Conservation (phyloP, 169 alveolate species). For the Cyclospora cayetanensis region DNA sequence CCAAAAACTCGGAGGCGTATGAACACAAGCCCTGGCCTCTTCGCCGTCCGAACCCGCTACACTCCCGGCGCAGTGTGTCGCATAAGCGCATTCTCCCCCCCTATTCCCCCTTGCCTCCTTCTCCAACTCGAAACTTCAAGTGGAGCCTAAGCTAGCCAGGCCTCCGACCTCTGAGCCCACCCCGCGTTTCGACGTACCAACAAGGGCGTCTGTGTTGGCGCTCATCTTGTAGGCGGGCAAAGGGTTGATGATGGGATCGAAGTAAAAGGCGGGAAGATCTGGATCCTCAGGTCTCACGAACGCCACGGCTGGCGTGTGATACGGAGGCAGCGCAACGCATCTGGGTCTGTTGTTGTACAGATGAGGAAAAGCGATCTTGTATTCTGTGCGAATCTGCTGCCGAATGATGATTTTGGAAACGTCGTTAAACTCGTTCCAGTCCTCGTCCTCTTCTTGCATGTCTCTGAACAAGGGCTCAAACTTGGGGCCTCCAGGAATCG, state of each 20-base stretch:
- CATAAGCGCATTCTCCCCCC: too few species aligned
- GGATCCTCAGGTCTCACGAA: conserved; percentile 95
- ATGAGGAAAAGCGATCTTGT: conserved; percentile 99
- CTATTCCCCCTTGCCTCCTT: too few species aligned
- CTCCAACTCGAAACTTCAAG: too few species aligned
- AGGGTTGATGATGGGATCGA: conserved; percentile 98
- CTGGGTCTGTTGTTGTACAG: conserved; percentile 93
- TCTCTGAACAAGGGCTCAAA: conserved; percentile 99
- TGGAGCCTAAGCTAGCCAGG: too few species aligned
- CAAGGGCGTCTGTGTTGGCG: conserved; percentile 56
- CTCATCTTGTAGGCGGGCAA: conserved; percentile 94
- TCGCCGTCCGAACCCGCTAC: too few species aligned
- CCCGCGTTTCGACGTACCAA: too few species aligned
- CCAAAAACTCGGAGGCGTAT: too few species aligned
- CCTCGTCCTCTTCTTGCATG: conserved; percentile 98
- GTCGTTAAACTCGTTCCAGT: conserved; percentile 99
- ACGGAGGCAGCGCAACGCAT: conserved; percentile 89
- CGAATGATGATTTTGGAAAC: conserved; percentile 96
- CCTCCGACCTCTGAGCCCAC: too few species aligned
- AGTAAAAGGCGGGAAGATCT: conserved; percentile 94
- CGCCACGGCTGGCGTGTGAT: conserved; percentile 86
- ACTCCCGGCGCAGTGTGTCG: too few species aligned
- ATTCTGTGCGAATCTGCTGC: conserved; percentile 97
- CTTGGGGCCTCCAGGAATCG: conserved; percentile 99
- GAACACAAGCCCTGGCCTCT: too few species aligned